phyloP scores from a whole-genome alignment of 2,329 filamentous ascomycete species.

The Xylaria sp. region DNA sequence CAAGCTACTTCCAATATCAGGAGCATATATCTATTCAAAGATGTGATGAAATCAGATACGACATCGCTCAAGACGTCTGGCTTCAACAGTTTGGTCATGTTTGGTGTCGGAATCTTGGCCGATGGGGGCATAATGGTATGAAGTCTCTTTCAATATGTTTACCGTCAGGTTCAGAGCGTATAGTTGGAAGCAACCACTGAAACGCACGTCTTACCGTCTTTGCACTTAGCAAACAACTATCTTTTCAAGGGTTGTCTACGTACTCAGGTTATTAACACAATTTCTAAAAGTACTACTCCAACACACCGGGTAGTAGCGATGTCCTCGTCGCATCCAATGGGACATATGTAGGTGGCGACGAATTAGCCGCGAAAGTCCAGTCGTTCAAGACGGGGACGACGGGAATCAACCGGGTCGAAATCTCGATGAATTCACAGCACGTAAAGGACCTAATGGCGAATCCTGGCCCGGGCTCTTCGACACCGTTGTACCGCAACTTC shows the following conservation, averaged over 20 bases:
- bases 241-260: neutral
- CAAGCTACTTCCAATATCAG: slow-evolving; percentile 43
- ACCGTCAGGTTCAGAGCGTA: too few species aligned
- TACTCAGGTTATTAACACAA: neutral
- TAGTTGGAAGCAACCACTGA: neutral
- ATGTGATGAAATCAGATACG: slow-evolving; percentile 59
- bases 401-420: slow-evolving; percentile 54
- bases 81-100: slow-evolving; percentile 58
- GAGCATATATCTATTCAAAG: slow-evolving; percentile 56
- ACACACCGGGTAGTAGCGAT: slow-evolving; percentile 53
- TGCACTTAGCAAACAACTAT: neutral
- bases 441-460: slow-evolving; percentile 53
- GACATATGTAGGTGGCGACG: slow-evolving; percentile 60
- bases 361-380: slow-evolving; percentile 59
- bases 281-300: slow-evolving; percentile 54
- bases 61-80: slow-evolving; percentile 54
- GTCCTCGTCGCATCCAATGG: slow-evolving; percentile 53
- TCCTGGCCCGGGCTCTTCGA: slow-evolving; percentile 50
- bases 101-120: slow-evolving; percentile 56
- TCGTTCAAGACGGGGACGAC: slow-evolving; percentile 54
- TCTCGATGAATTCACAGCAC: slow-evolving; percentile 58
- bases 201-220: neutral
- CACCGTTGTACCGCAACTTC: slow-evolving; percentile 55
- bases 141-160: neutral
- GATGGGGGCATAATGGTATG: slow-evolving; percentile 55